Evolutionary conservation across 352 stramenopile genomes (phyloP).

Genomic region (Aphanomyces euteiches): DNA sequence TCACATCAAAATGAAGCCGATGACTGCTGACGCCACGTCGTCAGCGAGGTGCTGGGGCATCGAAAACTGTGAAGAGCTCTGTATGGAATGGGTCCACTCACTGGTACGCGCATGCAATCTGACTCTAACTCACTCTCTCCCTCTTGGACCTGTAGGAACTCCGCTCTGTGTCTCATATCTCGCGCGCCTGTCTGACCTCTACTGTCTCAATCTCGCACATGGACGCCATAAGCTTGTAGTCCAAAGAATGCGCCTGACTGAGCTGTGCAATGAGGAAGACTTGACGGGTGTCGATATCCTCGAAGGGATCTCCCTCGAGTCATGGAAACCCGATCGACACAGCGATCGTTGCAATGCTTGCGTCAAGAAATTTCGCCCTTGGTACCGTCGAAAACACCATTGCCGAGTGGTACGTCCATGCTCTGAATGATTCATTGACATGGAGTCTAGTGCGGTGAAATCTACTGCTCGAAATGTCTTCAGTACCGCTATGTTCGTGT

Average conservation of each 20-base stretch:
- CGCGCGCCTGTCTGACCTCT: no score
- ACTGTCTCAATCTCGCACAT: no score
- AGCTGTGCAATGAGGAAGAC: not conserved
- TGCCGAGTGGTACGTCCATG: conserved; percentile 16
- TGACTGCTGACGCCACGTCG: no score
- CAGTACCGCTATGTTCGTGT: conserved; percentile 24
- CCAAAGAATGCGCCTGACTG: not conserved
- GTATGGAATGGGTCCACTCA: no score
- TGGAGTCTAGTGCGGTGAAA: conserved; percentile 24
- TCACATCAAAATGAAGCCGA: no score
- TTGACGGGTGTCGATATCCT: conserved; percentile 24
- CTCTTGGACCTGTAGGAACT: no score
- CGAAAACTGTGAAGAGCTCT: no score
- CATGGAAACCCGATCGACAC: conserved; percentile 15
- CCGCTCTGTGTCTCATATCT: no score
- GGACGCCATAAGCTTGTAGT: no score
- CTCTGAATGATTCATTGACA: not conserved
- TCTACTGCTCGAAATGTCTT: conserved; percentile 31
- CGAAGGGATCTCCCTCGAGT: conserved; percentile 7
- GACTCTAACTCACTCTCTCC: no score
- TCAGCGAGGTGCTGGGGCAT: no score
- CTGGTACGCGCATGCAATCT: no score
- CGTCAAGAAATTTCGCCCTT: conserved; percentile 29
- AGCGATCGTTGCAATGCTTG: conserved; percentile 29
- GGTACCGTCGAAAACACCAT: conserved; percentile 27